Conservation (phyloP, 139 green algal genomes). For the Haematococcus sp. region DNA sequence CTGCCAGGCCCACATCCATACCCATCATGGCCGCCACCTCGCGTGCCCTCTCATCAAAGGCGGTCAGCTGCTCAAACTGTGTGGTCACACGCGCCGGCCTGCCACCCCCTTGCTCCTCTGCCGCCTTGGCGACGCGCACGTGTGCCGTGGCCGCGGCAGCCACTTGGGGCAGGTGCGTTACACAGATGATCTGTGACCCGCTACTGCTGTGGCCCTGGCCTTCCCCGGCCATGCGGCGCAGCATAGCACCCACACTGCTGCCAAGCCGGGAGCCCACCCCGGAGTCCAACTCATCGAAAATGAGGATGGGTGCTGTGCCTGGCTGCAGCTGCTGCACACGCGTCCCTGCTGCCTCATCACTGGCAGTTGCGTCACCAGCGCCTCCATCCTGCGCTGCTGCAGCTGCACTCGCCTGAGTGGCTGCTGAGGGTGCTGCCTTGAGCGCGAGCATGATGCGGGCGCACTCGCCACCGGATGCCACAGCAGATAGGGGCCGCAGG, state of each 20-base stretch:
- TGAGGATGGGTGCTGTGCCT: conserved; percentile 52
- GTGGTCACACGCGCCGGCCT: conserved; percentile 43
- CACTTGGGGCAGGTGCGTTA: conserved; percentile 81
- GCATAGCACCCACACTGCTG: conserved; percentile 52
- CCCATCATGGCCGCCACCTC: conserved; percentile 80
- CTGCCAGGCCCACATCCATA: background rate
- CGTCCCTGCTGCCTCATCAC: background rate
- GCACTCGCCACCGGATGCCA: conserved; percentile 76
- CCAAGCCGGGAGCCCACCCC: conserved; percentile 72
- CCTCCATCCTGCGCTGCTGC: conserved; percentile 4
- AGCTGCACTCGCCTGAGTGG: conserved; percentile 12
- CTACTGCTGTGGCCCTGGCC: background rate
- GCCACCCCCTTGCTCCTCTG: background rate
- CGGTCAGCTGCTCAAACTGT: conserved; percentile 36
- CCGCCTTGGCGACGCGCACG: background rate
- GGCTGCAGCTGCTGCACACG: background rate
- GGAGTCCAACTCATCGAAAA: conserved; percentile 83
- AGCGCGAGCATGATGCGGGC: conserved; percentile 83
- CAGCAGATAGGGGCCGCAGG: conserved; percentile 61
- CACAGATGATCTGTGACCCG: conserved; percentile 70
- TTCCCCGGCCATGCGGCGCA: conserved; percentile 54
- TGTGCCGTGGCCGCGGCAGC: background rate
- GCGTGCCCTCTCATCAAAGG: conserved; percentile 28
- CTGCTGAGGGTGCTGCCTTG: conserved; percentile 63
- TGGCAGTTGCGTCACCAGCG: background rate